A percentile compares a stretch with the other conserved stretches of the same genome.
Evolutionary conservation across 805 yeast species (phyloP).

Genomic region (Yueomyces sinensis): DNA sequence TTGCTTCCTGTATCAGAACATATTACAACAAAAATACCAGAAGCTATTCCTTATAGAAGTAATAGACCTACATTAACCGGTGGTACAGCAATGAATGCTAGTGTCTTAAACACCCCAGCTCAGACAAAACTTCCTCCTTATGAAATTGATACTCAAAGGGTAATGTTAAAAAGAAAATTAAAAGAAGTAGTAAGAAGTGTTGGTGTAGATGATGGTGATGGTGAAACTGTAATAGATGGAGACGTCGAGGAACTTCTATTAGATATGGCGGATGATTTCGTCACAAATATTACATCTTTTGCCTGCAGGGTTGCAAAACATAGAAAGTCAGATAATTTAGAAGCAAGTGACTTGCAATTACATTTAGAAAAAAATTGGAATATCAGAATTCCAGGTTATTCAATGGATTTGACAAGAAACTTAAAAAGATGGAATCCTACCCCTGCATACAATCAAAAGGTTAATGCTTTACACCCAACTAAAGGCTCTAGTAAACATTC

Average conservation of each 20-base stretch:
- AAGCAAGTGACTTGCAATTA: slow-evolving; percentile 79
- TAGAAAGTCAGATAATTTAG: slow-evolving; percentile 76
- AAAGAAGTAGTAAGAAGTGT: slow-evolving; percentile 75
- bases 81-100: slow-evolving; percentile 62
- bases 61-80: slow-evolving; percentile 75
- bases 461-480: neutral
- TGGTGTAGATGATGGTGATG: slow-evolving; percentile 85
- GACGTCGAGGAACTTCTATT: slow-evolving; percentile 85
- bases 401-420: slow-evolving; percentile 79
- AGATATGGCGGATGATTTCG: slow-evolving; percentile 93
- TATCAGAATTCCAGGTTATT: slow-evolving; percentile 84
- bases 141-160: slow-evolving; percentile 72
- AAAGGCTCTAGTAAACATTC: neutral
- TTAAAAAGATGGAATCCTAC: slow-evolving; percentile 63
- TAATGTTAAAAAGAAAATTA: slow-evolving; percentile 77
- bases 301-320: slow-evolving; percentile 94
- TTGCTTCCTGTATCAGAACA: slow-evolving; percentile 61
- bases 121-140: slow-evolving; percentile 63
- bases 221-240: slow-evolving; percentile 84
- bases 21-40: slow-evolving; percentile 51
- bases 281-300: slow-evolving; percentile 81
- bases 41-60: slow-evolving; percentile 51
- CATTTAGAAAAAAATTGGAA: slow-evolving; percentile 93
- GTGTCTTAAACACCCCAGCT: slow-evolving; percentile 68
- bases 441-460: neutral